These are phyloP conservation scores for Dendrobium chrysotoxum DNA, from an alignment of 106 monocot genomes.

Conservation along the genomic window DNA sequence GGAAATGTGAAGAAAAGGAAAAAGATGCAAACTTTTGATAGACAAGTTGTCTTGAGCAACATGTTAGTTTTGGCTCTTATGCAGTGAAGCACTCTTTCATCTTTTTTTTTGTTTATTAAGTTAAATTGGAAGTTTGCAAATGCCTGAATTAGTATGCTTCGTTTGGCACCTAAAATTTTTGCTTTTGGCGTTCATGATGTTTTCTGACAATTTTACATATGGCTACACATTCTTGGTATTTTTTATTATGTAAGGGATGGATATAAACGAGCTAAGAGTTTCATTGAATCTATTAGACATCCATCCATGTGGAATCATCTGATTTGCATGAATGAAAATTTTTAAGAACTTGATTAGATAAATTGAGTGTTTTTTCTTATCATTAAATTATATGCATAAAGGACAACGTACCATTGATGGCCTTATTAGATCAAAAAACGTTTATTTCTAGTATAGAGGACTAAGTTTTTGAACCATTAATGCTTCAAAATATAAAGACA, in stretches of 20 bases:
- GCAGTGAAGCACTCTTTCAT: neutral
- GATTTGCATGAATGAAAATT: neutral
- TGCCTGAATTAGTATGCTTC: neutral
- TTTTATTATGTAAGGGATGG: neutral
- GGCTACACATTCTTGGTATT: neutral
- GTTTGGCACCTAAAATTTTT: neutral
- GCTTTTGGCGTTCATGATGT: neutral
- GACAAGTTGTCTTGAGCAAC: conserved; percentile 46
- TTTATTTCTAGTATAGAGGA: too few relatives aligned
- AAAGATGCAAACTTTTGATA: conserved; percentile 35
- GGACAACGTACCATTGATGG: neutral
- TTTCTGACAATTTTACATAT: neutral
- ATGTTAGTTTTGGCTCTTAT: conserved; percentile 20
- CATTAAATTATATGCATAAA: neutral
- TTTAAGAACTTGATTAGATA: neutral
- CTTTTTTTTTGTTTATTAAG: neutral
- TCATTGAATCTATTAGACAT: neutral
- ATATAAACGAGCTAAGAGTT: neutral
- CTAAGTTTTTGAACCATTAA: too few relatives aligned
- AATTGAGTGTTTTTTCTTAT: neutral
- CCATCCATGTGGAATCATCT: too few relatives aligned
- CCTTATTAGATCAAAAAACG: neutral
- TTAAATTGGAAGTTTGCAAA: neutral
- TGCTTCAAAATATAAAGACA: too few relatives aligned
- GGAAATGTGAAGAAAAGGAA: conserved; percentile 27